Base-by-base conservation (phyloP, 352 stramenopile species). In the Pythium sukuiense region DNA sequence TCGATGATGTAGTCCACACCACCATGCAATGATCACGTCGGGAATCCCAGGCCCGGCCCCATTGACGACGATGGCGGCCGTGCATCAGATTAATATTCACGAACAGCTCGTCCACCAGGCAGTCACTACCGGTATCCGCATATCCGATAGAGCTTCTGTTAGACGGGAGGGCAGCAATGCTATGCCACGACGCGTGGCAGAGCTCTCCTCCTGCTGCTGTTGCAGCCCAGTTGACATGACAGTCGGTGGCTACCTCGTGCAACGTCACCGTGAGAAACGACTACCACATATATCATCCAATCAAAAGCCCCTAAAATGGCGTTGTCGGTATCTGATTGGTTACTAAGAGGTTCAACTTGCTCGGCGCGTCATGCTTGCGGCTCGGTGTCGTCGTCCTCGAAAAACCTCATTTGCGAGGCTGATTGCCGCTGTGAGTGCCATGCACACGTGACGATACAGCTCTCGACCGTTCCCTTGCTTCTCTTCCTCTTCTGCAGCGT, bases 381-480 rank as follows among this genome's bases (percentile, higher is more conserved):
- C 55, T 67, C 59, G 33, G 24, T 35, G 32, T 12, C 46, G 48
- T 58, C 33, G 48, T 20, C 63, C 14, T 60, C 59, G 33, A 41
- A 63, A 60, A 69, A 73, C 67, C 67, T 69, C 56, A 26, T 49
- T 65, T 39, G 5, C 48, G 60, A 72, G 66, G 66, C 49, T 61
- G 27, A 33, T 59, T 35, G 26, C 27, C 55, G 24, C 24, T 30
- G 16, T 33, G 41, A 55, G 37, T 63, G 41, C 30, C 26, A 65
- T 49, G 45, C 55, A 35, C 49, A 27, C 45, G 46, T 58, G 59
- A 65, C 59, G 46, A 64, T 64, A 54, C 57, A 13, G 9, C 16
- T 35, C 32, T 9, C 8, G 27, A 24, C 20, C 43, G 49, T 46
- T 61, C 37, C n/a, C 59, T 27, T 39, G 7, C 49, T 45, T 62